Percentiles rank a stretch among this genome's conserved stretches.
phyloP scores from a whole-genome alignment of 83 land plant genomes.

The Diphasiastrum complanatum region DNA sequence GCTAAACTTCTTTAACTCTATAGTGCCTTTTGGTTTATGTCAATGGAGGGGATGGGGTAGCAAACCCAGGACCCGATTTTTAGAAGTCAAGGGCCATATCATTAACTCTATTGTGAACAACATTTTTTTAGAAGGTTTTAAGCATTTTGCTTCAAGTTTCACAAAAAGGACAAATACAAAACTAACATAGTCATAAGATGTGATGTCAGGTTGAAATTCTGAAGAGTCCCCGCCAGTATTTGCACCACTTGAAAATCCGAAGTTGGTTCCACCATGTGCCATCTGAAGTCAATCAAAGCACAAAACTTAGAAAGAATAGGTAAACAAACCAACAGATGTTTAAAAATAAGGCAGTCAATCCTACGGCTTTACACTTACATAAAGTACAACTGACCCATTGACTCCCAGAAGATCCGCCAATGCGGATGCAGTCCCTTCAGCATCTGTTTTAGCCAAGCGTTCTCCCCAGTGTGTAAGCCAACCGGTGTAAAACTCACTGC shows the following conservation, averaged over 20 bases:
- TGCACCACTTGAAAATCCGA: conserved; percentile 92
- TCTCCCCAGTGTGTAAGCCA: conserved; percentile 99
- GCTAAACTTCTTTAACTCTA: too few species aligned
- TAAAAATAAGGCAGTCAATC: background rate
- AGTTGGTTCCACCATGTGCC: conserved; percentile 98
- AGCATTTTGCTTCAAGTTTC: too few species aligned
- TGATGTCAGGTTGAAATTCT: conserved; percentile 78
- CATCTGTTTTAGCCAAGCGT: conserved; percentile 48
- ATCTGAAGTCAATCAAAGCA: conserved; percentile 42
- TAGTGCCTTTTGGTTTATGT: too few species aligned
- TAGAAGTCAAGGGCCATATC: background rate
- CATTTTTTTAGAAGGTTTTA: too few species aligned
- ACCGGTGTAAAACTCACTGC: conserved; percentile 92
- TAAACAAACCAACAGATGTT: background rate
- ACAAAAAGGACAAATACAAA: too few species aligned
- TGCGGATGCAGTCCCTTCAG: conserved; percentile 44
- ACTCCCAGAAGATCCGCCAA: conserved; percentile 50
- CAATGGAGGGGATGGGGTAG: too few species aligned
- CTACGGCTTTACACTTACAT: conserved; percentile 43
- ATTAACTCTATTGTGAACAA: too few species aligned
- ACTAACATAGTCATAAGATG: conserved; percentile 96
- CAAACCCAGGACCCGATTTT: too few species aligned
- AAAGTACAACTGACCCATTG: conserved; percentile 88
- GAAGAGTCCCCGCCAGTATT: conserved; percentile 58
- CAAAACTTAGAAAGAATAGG: background rate